phyloP scores from a whole-genome alignment of 2,329 filamentous ascomycete genomes.

The Orbilia javanica region DNA sequence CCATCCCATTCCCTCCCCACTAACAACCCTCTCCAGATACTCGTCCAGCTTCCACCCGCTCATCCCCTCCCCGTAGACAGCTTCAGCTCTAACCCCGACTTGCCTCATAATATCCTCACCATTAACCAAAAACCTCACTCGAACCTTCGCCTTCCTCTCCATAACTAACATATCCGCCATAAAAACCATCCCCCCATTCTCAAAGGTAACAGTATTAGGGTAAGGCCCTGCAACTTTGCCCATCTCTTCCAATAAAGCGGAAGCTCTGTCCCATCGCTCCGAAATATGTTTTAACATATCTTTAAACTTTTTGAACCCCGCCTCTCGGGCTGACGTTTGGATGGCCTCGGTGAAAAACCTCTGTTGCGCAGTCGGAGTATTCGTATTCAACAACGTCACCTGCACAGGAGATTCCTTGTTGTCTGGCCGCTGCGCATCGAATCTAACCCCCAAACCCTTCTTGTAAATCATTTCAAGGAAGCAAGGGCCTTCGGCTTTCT shows the following conservation, averaged over 20 bases:
- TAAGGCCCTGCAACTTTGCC: slow-evolving; percentile 74
- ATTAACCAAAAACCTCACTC: slow-evolving; percentile 70
- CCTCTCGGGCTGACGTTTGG: slow-evolving; percentile 72
- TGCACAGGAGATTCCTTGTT: slow-evolving; percentile 23
- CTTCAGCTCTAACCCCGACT: slow-evolving; percentile 72
- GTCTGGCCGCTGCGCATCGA: slow-evolving; percentile 36
- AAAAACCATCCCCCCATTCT: slow-evolving; percentile 74
- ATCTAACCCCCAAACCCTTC: slow-evolving; percentile 26
- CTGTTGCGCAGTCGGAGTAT: slow-evolving; percentile 26
- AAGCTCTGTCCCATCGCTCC: slow-evolving; percentile 76
- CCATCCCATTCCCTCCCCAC: slow-evolving; percentile 48
- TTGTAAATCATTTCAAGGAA: slow-evolving; percentile 79
- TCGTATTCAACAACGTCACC: slow-evolving; percentile 33
- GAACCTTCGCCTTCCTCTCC: slow-evolving; percentile 77
- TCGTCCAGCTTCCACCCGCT: slow-evolving; percentile 81
- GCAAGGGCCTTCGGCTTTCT: slow-evolving; percentile 67
- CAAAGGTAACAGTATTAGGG: slow-evolving; percentile 74
- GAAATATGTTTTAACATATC: slow-evolving; percentile 73
- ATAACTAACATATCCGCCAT: slow-evolving; percentile 74
- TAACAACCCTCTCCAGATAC: slow-evolving; percentile 71
- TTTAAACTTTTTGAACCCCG: slow-evolving; percentile 72
- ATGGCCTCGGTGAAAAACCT: slow-evolving; percentile 46
- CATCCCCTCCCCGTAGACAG: slow-evolving; percentile 83
- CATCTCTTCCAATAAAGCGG: slow-evolving; percentile 73
- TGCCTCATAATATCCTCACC: slow-evolving; percentile 69